A percentile compares a stretch with the other conserved stretches of the same genome.
Conservation (phyloP, 257 asterid species). For the Nicotiana benthamiana region DNA sequence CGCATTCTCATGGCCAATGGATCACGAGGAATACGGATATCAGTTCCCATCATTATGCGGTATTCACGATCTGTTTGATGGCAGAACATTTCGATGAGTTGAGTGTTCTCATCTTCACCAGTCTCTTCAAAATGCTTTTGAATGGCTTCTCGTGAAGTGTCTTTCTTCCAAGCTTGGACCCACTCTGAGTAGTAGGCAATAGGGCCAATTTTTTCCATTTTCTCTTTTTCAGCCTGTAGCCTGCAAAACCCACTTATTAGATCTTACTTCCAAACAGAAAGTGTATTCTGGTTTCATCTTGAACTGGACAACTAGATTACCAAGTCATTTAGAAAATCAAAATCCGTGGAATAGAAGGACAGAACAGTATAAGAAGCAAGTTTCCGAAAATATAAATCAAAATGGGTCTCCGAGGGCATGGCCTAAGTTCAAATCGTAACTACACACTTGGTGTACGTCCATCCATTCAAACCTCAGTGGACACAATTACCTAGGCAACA, state of each 20-base stretch:
- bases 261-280: slow-evolving; percentile 13
- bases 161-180: slow-evolving; percentile 81
- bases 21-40: slow-evolving; percentile 71
- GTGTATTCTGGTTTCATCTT: neutral
- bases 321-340: neutral
- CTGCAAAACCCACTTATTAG: slow-evolving; percentile 30
- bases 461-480: neutral
- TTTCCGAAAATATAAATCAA: neutral
- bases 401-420: neutral
- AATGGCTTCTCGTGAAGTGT: slow-evolving; percentile 79
- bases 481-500: neutral
- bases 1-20: slow-evolving; percentile 91
- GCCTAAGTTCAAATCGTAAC: neutral
- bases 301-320: slow-evolving; percentile 2
- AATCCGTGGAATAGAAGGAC: neutral
- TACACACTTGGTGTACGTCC: neutral
- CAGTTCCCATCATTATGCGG: slow-evolving; percentile 97
- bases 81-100: slow-evolving; percentile 70
- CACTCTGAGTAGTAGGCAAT: slow-evolving; percentile 86
- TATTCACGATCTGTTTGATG: slow-evolving; percentile 83
- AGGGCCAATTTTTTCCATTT: slow-evolving; percentile 58
- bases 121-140: slow-evolving; percentile 94
- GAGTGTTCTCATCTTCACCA: slow-evolving; percentile 88
- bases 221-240: slow-evolving; percentile 70
- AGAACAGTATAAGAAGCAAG: neutral